Base-by-base conservation (phyloP, 1,284 basidiomycete genomes). In the Cutaneotrichosporon cavernicola region DNA sequence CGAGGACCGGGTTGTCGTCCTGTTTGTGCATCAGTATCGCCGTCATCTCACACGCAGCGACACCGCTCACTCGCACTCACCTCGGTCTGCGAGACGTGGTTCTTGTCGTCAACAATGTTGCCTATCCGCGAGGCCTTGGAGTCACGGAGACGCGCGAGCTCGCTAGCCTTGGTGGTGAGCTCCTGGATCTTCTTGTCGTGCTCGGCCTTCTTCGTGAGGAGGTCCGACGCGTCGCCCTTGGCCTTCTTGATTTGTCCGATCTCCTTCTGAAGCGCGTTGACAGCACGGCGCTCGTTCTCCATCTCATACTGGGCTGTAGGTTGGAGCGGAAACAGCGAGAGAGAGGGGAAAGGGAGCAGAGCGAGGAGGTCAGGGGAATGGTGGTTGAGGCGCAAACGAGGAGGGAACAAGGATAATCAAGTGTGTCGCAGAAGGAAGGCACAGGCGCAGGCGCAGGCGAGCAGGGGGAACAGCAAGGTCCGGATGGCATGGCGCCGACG, bases 241-340 rank as follows among this genome's bases (percentile, higher is more conserved):
- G 89, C 90, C 87, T 96, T 97, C 82, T 92, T 97, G 86, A 95
- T 97, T 4, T 87, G 85, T 5, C 88, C 90, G 76, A 99, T 97
- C 80, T 96, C 88, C 80, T 97, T 97, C 82, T 98, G 94, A 10
- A 94, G 84, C 13, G 87, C 86, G 75, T 98, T 98, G 64, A 92
- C 87, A 72, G 92, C 86, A 77, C 94, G 92, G 75, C 88, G 86
- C 56, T 90, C 81, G 32, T 83, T 84, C 75, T 91, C 91, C 49
- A 87, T 84, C 65, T 96, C 90, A 76, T 88, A 97, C 75, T 93
- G 90, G 84, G 91, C 92, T 92, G 74, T 10, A 53, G 22, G 13
- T 14, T 18, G 30, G 7, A 52, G 32, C 46, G 21, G 18, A 32
- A 13, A 14, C 38, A 18, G 16, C 16, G 6, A 26, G 13, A 1